Conservation (phyloP, 441 rosid species). For the Dalechampia spathulata region DNA sequence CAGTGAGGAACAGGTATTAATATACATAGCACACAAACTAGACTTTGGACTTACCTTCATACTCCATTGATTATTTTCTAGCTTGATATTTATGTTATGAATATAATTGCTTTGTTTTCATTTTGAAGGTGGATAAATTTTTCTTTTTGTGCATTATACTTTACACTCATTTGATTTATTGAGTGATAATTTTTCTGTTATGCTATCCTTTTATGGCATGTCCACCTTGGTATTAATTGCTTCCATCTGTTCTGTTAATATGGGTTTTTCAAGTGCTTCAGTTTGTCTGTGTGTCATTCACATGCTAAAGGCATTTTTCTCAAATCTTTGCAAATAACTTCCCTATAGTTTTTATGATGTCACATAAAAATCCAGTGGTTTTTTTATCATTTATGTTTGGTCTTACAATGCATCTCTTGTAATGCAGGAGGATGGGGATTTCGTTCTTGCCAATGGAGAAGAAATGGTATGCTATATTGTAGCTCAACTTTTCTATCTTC, state of each 20-base stretch:
- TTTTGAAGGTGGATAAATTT: no score
- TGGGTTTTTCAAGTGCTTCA: no score
- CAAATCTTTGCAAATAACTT: not conserved
- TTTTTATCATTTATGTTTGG: slow-evolving; percentile 4
- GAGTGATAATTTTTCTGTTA: no score
- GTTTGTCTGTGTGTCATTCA: no score
- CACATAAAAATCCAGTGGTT: slow-evolving; percentile 4
- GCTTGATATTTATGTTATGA: not conserved
- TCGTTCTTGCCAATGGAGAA: slow-evolving; percentile 59
- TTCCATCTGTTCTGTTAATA: no score
- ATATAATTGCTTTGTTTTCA: not conserved
- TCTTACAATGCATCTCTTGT: slow-evolving; percentile 18
- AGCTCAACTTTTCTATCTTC: slow-evolving; percentile 9
- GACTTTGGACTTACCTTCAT: slow-evolving; percentile 4
- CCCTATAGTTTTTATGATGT: not conserved
- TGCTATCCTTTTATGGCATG: no score
- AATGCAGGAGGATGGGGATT: slow-evolving; percentile 95
- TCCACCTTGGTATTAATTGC: no score
- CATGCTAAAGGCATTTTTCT: not conserved
- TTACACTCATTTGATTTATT: no score
- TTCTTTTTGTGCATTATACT: no score
- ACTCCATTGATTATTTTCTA: not conserved
- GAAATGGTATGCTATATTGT: slow-evolving; percentile 55
- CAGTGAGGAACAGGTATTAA: slow-evolving; percentile 83
- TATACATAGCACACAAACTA: not conserved